phyloP scores from a whole-genome alignment of 805 yeast genomes.

The Kodamaea lidongshanica region DNA sequence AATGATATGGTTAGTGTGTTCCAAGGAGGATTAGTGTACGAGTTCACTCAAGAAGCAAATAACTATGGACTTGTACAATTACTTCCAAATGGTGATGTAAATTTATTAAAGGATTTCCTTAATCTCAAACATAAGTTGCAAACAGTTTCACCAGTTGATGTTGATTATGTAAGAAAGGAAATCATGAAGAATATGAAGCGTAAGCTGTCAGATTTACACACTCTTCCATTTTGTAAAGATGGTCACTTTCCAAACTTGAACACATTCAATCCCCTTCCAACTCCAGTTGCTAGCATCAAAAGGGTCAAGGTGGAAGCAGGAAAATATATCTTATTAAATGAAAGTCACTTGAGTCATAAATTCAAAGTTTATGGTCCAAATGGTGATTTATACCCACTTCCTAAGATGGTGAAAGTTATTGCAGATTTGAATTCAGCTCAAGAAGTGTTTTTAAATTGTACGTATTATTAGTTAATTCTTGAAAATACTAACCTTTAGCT shows the following conservation, averaged over 20 bases:
- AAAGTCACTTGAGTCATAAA: slow-evolving; percentile 37
- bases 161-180: slow-evolving; percentile 16
- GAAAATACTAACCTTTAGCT: too few species aligned
- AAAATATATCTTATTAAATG: slow-evolving; percentile 39
- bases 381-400: slow-evolving; percentile 31
- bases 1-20: slow-evolving; percentile 67
- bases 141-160: slow-evolving; percentile 24
- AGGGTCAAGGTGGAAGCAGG: slow-evolving; percentile 51
- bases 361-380: slow-evolving; percentile 38
- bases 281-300: slow-evolving; percentile 34
- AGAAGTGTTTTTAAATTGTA: too few species aligned
- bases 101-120: slow-evolving; percentile 39
- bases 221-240: slow-evolving; percentile 27
- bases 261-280: slow-evolving; percentile 42
- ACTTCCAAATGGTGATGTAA: slow-evolving; percentile 36
- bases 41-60: slow-evolving; percentile 71
- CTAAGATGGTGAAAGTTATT: slow-evolving; percentile 17
- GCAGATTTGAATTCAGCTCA: too few species aligned
- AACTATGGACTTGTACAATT: slow-evolving; percentile 68
- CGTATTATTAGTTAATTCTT: too few species aligned
- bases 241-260: slow-evolving; percentile 28
- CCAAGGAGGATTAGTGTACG: slow-evolving; percentile 82
- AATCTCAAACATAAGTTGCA: slow-evolving; percentile 40
- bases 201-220: too few species aligned
- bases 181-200: slow-evolving; percentile 21